These are phyloP conservation scores for Spergularia marina DNA, from an alignment of 148 eudicot species.

Conservation along the genomic window DNA sequence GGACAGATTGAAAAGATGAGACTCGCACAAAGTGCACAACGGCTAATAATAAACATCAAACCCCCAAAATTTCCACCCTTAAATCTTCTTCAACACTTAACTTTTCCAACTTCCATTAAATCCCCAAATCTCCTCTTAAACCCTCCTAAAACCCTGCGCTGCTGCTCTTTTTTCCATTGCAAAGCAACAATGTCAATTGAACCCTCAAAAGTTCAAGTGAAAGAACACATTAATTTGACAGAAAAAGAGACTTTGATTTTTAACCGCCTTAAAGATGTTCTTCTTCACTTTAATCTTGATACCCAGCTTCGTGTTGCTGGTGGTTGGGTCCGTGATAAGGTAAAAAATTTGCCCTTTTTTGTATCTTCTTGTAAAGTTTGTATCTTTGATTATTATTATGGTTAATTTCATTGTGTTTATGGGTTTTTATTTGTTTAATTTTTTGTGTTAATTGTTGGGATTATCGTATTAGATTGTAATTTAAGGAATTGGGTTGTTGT, in stretches of 20 bases:
- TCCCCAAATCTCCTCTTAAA: constrained; percentile 16
- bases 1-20: background rate
- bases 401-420: background rate
- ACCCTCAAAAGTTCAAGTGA: constrained; percentile 40
- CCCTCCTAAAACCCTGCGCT: constrained; percentile 36
- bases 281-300: constrained; percentile 50
- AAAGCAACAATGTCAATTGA: constrained; percentile 31
- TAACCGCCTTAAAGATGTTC: constrained; percentile 58
- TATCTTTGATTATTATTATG: no score
- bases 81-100: constrained; percentile 4
- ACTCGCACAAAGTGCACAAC: constrained; percentile 14
- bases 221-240: constrained; percentile 59
- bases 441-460: background rate
- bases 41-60: constrained; percentile 19
- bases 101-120: constrained; percentile 11
- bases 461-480: background rate
- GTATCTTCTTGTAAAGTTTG: background rate
- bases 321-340: constrained; percentile 99
- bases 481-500: constrained; percentile 2
- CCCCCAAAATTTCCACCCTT: constrained; percentile 1
- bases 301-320: constrained; percentile 97
- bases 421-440: background rate
- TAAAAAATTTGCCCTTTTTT: background rate
- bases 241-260: constrained; percentile 64
- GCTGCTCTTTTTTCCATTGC: constrained; percentile 12